Percentiles rank a stretch among this genome's conserved stretches.
phyloP scores from a whole-genome alignment of 2,329 filamentous ascomycete species.

The Magnaporthales sp. region DNA sequence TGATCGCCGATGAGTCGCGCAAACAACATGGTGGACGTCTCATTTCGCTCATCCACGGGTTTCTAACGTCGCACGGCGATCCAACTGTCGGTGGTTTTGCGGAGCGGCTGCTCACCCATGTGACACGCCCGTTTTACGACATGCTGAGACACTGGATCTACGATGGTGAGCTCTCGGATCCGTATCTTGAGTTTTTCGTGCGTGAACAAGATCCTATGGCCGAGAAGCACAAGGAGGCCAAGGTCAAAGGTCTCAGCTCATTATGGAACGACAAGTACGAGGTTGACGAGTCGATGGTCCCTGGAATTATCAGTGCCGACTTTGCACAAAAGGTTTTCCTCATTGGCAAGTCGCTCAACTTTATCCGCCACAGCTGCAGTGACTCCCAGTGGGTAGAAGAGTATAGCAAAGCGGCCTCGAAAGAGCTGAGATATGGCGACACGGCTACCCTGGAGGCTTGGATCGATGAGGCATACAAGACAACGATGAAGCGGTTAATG shows the following conservation, averaged over 20 bases:
- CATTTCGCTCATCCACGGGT: slow-evolving; percentile 86
- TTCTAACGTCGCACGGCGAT: slow-evolving; percentile 89
- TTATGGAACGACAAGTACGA: slow-evolving; percentile 99
- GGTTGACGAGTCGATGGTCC: slow-evolving; percentile 76
- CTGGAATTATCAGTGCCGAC: slow-evolving; percentile 84
- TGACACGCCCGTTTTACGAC: slow-evolving; percentile 92
- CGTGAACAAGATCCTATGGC: slow-evolving; percentile 62
- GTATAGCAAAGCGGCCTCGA: slow-evolving; percentile 88
- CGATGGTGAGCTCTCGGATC: slow-evolving; percentile 94
- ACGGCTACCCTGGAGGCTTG: slow-evolving; percentile 84
- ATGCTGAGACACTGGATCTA: slow-evolving; percentile 97
- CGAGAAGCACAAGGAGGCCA: slow-evolving; percentile 33
- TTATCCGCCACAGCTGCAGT: slow-evolving; percentile 90
- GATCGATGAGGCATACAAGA: slow-evolving; percentile 96
- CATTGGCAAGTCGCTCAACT: slow-evolving; percentile 96
- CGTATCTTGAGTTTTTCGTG: slow-evolving; percentile 92
- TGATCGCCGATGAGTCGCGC: slow-evolving; percentile 87
- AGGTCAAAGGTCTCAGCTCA: slow-evolving; percentile 63
- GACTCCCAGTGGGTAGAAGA: slow-evolving; percentile 93
- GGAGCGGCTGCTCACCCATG: slow-evolving; percentile 74
- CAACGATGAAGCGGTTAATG: slow-evolving; percentile 91
- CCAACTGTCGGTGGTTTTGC: slow-evolving; percentile 91
- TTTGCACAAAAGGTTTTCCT: slow-evolving; percentile 96
- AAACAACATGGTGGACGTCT: slow-evolving; percentile 80
- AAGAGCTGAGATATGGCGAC: slow-evolving; percentile 86